phyloP scores from a whole-genome alignment of 208 protist genomes.

The Crithidia mellificae region DNA sequence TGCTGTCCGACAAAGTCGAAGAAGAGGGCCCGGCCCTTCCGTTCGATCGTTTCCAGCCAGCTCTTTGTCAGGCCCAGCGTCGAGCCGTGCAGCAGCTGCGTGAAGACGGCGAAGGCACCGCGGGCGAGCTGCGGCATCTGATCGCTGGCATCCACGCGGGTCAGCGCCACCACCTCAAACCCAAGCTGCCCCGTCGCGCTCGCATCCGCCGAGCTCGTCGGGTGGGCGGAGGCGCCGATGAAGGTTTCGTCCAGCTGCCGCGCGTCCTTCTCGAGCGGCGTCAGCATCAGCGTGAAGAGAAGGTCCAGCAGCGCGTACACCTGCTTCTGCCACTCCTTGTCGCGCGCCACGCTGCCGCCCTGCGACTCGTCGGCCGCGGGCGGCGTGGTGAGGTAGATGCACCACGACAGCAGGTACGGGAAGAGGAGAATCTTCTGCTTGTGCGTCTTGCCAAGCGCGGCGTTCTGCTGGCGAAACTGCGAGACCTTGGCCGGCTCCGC shows the following conservation, averaged over 20 bases:
- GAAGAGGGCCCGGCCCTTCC: constrained; percentile 66
- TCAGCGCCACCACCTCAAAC: constrained; percentile 67
- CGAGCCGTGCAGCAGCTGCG: constrained; percentile 60
- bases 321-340: constrained; percentile 47
- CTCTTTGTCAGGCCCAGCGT: constrained; percentile 64
- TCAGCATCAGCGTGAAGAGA: constrained; percentile 65
- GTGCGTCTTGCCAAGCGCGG: constrained; percentile 68
- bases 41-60: constrained; percentile 85
- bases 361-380: constrained; percentile 19
- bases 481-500: constrained; percentile 58
- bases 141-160: constrained; percentile 43
- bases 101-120: constrained; percentile 75
- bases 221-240: constrained; percentile 39
- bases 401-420: constrained; percentile 74
- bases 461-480: constrained; percentile 55
- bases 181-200: constrained; percentile 25
- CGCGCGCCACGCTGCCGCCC: constrained; percentile 9
- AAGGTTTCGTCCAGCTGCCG: constrained; percentile 72
- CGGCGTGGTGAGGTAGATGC: constrained; percentile 55
- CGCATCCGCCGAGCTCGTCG: constrained; percentile 10
- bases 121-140: constrained; percentile 73
- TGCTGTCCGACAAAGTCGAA: constrained; percentile 67
- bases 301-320: constrained; percentile 78
- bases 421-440: constrained; percentile 87
- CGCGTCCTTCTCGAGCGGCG: constrained; percentile 34